Conservation (phyloP, 164 flowering plant genomes). For the Magnolia officinalis region DNA sequence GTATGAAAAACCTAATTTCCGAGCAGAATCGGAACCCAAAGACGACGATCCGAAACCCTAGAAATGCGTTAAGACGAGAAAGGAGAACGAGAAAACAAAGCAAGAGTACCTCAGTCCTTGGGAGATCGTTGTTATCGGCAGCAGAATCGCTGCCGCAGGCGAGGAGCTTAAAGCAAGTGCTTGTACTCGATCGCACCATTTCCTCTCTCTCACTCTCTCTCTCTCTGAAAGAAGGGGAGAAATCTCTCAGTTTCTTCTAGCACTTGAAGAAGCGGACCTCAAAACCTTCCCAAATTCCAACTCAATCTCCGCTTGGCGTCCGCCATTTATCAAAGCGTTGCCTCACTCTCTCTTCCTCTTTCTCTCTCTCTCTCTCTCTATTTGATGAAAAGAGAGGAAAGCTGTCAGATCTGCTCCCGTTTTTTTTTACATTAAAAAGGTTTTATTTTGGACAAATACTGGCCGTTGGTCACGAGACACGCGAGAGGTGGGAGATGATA, state of each 20-base stretch:
- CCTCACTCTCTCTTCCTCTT: neutral
- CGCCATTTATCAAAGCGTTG: conserved; percentile 28
- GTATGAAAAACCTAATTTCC: neutral
- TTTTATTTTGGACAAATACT: neutral
- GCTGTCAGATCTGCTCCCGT: conserved; percentile 21
- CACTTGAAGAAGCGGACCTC: conserved; percentile 26
- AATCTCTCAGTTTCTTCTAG: neutral
- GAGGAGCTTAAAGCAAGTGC: conserved; percentile 64
- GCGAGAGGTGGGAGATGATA: neutral
- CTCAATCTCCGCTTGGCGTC: conserved; percentile 28
- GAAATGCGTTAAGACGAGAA: neutral
- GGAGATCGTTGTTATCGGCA: conserved; percentile 39
- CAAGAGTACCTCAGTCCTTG: conserved; percentile 36
- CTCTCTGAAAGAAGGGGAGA: neutral
- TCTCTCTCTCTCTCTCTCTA: neutral
- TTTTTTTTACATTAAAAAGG: neutral
- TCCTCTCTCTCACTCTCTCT: conserved; percentile 5
- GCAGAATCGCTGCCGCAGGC: conserved; percentile 56
- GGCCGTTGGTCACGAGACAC: conserved; percentile 3
- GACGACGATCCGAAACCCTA: neutral
- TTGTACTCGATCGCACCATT: conserved; percentile 52
- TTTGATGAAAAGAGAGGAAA: neutral
- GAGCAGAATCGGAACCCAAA: neutral
- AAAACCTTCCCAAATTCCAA: conserved; percentile 32
- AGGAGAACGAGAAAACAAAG: neutral